Conservation (phyloP, 768 basidiomycete species). For the Boletus insuetus region DNA sequence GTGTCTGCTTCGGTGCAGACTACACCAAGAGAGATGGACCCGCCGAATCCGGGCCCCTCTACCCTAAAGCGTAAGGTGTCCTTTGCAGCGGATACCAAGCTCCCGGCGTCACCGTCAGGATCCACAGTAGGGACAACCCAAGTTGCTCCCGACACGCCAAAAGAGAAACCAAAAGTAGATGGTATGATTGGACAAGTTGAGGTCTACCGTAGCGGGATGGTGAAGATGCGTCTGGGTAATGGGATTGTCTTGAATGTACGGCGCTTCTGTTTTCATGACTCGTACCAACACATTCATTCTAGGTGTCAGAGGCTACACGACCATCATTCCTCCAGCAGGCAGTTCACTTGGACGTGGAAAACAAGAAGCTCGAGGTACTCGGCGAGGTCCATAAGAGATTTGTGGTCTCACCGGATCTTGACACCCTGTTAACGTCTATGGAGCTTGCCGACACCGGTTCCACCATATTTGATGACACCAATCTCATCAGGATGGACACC, state of each 20-base stretch:
- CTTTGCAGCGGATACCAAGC: constrained; percentile 62
- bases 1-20: constrained; percentile 34
- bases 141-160: constrained; percentile 16
- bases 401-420: constrained; percentile 80
- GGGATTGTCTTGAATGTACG: constrained; percentile 79
- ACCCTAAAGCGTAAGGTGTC: constrained; percentile 48
- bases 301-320: constrained; percentile 78
- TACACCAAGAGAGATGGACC: constrained; percentile 34
- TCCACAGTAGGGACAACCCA: constrained; percentile 20
- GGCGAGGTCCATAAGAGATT: constrained; percentile 89
- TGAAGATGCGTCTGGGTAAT: constrained; percentile 82
- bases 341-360: constrained; percentile 60
- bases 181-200: constrained; percentile 84
- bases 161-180: constrained; percentile 48
- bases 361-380: constrained; percentile 63
- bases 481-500: constrained; percentile 54
- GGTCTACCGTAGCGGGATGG: constrained; percentile 78
- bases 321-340: constrained; percentile 89
- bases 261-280: not conserved
- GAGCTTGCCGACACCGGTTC: constrained; percentile 44
- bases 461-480: constrained; percentile 40
- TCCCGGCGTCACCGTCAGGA: constrained; percentile 34
- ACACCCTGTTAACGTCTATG: constrained; percentile 66
- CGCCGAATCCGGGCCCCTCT: constrained; percentile 23
- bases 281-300: constrained; percentile 25